Evolutionary conservation across 177 flowering plant species (phyloP).

Genomic region (Vitis hybrid): DNA sequence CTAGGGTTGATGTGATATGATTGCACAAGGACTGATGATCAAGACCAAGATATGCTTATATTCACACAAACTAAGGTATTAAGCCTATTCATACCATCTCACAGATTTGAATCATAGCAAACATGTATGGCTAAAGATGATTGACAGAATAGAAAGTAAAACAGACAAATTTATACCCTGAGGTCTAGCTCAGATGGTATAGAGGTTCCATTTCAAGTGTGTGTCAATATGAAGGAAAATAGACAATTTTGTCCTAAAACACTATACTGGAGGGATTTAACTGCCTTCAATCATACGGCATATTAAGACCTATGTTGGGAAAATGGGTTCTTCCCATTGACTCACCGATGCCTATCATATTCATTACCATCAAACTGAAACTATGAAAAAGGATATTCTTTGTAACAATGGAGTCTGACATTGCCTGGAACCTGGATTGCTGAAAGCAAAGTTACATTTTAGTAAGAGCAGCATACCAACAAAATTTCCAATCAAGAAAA

Average conservation of each 20-base stretch:
- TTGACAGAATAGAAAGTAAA: too few relatives aligned
- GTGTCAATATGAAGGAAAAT: neutral
- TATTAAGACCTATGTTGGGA: neutral
- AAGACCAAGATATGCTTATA: too few relatives aligned
- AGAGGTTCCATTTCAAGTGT: neutral
- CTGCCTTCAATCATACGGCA: neutral
- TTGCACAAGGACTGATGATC: too few relatives aligned
- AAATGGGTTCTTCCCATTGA: neutral
- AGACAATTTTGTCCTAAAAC: neutral
- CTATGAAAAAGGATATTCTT: conserved; percentile 45
- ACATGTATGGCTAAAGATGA: too few relatives aligned
- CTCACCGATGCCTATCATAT: neutral
- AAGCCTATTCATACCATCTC: too few relatives aligned
- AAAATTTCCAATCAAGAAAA: neutral
- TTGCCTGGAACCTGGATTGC: conserved; percentile 52
- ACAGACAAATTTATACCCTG: neutral
- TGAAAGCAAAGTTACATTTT: conserved; percentile 17
- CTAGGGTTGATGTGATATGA: too few relatives aligned
- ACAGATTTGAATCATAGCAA: too few relatives aligned
- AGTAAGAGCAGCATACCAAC: neutral
- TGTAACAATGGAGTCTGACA: conserved; percentile 49
- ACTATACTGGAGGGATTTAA: neutral
- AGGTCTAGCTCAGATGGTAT: neutral
- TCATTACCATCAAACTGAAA: neutral
- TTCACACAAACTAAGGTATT: too few relatives aligned